These are phyloP conservation scores for Fusarium duplospermum DNA, from an alignment of 2,329 filamentous ascomycete species.

Conservation along the genomic window DNA sequence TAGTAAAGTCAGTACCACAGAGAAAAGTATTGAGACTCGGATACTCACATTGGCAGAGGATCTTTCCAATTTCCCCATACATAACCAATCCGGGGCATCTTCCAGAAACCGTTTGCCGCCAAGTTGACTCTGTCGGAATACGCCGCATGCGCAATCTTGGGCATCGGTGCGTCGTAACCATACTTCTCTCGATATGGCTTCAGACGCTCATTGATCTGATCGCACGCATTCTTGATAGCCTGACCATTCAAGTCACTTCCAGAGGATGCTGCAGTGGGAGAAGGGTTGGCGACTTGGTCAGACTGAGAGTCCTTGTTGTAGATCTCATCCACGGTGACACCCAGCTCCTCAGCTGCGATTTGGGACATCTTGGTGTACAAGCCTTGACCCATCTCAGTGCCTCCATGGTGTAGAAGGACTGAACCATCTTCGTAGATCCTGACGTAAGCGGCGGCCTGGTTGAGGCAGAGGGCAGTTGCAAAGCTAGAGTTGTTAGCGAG, in stretches of 20 bases:
- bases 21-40: not conserved
- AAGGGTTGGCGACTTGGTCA: slow-evolving; percentile 90
- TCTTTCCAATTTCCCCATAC: slow-evolving; percentile 87
- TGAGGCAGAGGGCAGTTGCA: slow-evolving; percentile 89
- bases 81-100: slow-evolving; percentile 92
- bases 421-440: slow-evolving; percentile 94
- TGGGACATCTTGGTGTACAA: slow-evolving; percentile 94
- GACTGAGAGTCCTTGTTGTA: slow-evolving; percentile 91
- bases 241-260: slow-evolving; percentile 92
- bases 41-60: slow-evolving; percentile 76
- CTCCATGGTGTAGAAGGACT: slow-evolving; percentile 87
- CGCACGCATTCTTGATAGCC: slow-evolving; percentile 87
- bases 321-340: slow-evolving; percentile 78
- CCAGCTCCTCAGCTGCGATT: slow-evolving; percentile 86
- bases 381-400: slow-evolving; percentile 94
- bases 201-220: slow-evolving; percentile 84
- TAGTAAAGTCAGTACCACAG: not conserved
- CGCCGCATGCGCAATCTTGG: slow-evolving; percentile 70
- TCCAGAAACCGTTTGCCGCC: slow-evolving; percentile 91
- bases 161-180: slow-evolving; percentile 79
- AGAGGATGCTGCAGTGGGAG: slow-evolving; percentile 86
- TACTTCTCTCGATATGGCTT: slow-evolving; percentile 83
- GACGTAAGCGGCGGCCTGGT: slow-evolving; percentile 89
- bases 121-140: slow-evolving; percentile 81
- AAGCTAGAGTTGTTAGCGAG: not conserved